Percentiles rank a stretch among this genome's conserved stretches.
These are phyloP conservation scores for Haplosporangium sp. DNA, from an alignment of 371 early-diverging fungal species.

Conservation along the genomic window DNA sequence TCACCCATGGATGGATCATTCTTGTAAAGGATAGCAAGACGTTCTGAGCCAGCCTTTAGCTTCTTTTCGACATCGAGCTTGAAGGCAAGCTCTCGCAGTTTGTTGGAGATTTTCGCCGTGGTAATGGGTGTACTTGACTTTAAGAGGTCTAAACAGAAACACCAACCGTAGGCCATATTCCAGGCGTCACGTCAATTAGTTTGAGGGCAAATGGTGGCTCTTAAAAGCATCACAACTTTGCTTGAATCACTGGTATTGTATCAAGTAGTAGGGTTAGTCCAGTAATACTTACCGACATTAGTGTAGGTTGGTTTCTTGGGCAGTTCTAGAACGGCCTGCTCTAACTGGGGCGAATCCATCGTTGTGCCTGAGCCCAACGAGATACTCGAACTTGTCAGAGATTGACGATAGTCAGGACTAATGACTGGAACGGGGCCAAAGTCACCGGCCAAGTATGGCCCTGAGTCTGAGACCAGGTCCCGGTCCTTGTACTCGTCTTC, in stretches of 20 bases:
- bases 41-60: constrained; percentile 79
- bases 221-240: too few relatives aligned
- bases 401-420: constrained; percentile 21
- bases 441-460: constrained; percentile 44
- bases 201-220: background rate
- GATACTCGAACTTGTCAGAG: constrained; percentile 29
- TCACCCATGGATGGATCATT: constrained; percentile 63
- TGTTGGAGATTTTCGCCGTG: constrained; percentile 85
- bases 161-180: too few relatives aligned
- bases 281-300: constrained; percentile 61
- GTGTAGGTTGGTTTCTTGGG: constrained; percentile 61
- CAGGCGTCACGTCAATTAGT: constrained; percentile 10
- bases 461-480: constrained; percentile 32
- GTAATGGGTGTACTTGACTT: constrained; percentile 84
- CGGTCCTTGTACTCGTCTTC: constrained; percentile 54
- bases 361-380: constrained; percentile 36
- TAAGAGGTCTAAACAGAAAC: constrained; percentile 67
- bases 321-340: constrained; percentile 27
- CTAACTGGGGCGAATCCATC: constrained; percentile 41
- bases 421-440: constrained; percentile 49
- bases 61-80: constrained; percentile 93
- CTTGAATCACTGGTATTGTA: background rate
- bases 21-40: constrained; percentile 60
- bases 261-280: background rate
- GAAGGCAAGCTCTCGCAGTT: constrained; percentile 84